Conservation (phyloP, 352 stramenopile species). For the Globisporangium acanthophoron region DNA sequence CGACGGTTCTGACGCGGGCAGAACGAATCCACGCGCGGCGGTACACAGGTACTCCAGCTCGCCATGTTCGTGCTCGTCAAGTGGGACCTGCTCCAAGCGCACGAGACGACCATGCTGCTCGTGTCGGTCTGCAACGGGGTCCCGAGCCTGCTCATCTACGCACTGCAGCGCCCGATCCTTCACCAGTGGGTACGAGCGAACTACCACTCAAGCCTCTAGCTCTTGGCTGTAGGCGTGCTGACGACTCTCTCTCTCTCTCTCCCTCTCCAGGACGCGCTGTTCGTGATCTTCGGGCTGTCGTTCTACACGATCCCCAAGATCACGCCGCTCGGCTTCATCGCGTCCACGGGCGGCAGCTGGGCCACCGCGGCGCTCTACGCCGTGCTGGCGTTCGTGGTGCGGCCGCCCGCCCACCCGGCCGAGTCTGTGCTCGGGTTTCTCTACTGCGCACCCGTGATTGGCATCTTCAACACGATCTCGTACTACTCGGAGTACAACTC, state of each 20-base stretch:
- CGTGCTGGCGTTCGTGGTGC: conserved; percentile 45
- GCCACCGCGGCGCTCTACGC: conserved; percentile 53
- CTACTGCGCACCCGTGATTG: conserved; percentile 68
- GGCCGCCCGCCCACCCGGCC: conserved; percentile 28
- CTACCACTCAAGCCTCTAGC: no score
- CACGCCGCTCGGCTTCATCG: conserved; percentile 72
- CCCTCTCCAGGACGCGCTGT: conserved; percentile 59
- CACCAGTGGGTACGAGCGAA: conserved; percentile 62
- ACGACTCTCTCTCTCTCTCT: background rate
- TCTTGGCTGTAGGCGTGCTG: background rate
- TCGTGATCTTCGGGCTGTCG: conserved; percentile 77
- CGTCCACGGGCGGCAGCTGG: conserved; percentile 69
- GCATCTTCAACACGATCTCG: conserved; percentile 81
- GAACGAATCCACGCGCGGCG: no score
- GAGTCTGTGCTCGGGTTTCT: conserved; percentile 60
- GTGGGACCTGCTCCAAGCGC: conserved; percentile 63
- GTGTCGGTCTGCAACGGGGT: conserved; percentile 70
- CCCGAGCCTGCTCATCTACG: conserved; percentile 58
- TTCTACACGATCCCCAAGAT: conserved; percentile 87
- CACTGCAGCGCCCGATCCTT: conserved; percentile 62
- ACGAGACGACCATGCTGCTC: conserved; percentile 68
- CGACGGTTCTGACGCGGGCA: no score
- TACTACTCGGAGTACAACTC: conserved; percentile 87
- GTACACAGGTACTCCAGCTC: conserved; percentile 51
- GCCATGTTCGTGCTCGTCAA: conserved; percentile 71